These are phyloP conservation scores for Collybiopsis confluens DNA, from an alignment of 768 basidiomycete species.

Conservation along the genomic window DNA sequence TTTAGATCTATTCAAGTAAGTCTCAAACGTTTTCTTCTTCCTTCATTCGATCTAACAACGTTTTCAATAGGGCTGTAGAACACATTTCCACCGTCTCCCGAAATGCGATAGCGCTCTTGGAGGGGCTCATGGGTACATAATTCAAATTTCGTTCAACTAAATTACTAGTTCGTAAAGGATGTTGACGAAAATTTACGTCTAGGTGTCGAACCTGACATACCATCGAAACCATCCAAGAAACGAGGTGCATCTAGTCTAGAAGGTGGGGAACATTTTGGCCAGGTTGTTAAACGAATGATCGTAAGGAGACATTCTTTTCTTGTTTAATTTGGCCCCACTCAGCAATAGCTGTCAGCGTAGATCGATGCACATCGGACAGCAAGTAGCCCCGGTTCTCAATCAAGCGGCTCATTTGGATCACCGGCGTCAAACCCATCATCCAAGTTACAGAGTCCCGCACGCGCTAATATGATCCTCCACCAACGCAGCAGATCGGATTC, in stretches of 20 bases:
- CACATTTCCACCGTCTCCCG: slow-evolving; percentile 17
- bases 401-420: slow-evolving; percentile 1
- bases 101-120: slow-evolving; percentile 20
- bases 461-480: background rate
- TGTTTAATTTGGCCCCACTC: no score
- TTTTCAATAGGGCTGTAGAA: slow-evolving; percentile 10
- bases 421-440: background rate
- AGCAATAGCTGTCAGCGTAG: no score
- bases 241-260: slow-evolving; percentile 12
- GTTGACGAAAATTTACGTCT: background rate
- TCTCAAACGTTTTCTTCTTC: background rate
- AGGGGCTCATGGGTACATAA: slow-evolving; percentile 19
- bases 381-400: slow-evolving; percentile 4
- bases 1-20: slow-evolving; percentile 20
- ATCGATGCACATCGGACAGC: slow-evolving; percentile 2
- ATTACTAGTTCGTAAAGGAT: no score
- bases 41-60: no score
- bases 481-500: slow-evolving; percentile 1
- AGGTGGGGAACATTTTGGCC: slow-evolving; percentile 17
- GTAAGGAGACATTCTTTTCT: no score
- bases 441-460: background rate
- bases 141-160: no score
- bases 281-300: slow-evolving; percentile 20
- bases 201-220: slow-evolving; percentile 11
- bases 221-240: slow-evolving; percentile 15